Conservation (phyloP, 345 rosid genomes). For the Camelina laxa region DNA sequence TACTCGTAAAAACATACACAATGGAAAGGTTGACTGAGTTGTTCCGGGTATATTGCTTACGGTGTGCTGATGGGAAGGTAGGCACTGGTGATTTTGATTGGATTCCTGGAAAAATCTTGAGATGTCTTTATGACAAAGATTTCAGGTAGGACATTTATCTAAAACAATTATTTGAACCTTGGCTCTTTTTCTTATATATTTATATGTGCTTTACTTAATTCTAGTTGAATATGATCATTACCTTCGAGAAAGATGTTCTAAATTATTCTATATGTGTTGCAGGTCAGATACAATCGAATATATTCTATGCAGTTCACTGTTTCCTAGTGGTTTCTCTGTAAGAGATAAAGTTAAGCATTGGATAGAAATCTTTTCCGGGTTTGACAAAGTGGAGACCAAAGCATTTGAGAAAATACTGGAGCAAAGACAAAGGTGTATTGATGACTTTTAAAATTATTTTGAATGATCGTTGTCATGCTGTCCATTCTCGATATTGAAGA, state of each 20-base stretch:
- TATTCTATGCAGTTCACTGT: conserved; percentile 68
- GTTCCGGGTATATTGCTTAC: conserved; percentile 65
- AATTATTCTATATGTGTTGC: conserved; percentile 47
- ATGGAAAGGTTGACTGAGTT: conserved; percentile 91
- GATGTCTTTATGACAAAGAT: conserved; percentile 95
- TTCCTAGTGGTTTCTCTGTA: conserved; percentile 65
- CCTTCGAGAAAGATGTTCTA: background rate
- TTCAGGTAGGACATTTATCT: conserved; percentile 60
- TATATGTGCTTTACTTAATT: background rate
- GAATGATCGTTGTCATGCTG: conserved; percentile 26
- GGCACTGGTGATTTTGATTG: conserved; percentile 68
- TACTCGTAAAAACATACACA: conserved; percentile 80
- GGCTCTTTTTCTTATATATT: conserved; percentile 12
- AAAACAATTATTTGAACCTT: background rate
- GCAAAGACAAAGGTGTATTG: conserved; percentile 86
- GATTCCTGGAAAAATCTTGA: conserved; percentile 96
- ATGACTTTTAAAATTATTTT: conserved; percentile 26
- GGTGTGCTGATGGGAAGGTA: conserved; percentile 55
- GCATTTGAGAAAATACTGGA: conserved; percentile 91
- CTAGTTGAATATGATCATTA: conserved; percentile 6
- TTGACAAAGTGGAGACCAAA: conserved; percentile 86
- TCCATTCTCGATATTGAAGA: conserved; percentile 44
- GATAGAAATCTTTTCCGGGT: conserved; percentile 77
- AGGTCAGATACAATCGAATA: conserved; percentile 90
- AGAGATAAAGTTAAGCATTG: conserved; percentile 71